phyloP scores from a whole-genome alignment of 805 yeast species.

The Cyberlindnera euphorbiae region DNA sequence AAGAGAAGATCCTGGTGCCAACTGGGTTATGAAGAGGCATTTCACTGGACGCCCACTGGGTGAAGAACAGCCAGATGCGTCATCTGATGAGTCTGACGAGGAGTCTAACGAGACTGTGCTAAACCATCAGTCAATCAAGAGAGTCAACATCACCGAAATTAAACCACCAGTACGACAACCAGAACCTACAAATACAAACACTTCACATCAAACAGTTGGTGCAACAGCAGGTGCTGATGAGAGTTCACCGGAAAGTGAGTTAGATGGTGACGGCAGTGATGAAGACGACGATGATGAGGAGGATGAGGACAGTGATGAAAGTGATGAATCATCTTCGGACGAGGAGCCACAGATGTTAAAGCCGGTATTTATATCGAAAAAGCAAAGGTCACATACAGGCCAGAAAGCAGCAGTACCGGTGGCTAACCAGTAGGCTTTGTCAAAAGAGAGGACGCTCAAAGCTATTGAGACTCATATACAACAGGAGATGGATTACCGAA shows the following conservation, averaged over 20 bases:
- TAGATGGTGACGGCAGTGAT: conserved; percentile 31
- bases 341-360: conserved; percentile 18
- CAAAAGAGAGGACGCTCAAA: conserved; percentile 26
- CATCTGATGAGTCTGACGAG: conserved; percentile 4
- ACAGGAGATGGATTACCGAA: conserved; percentile 21
- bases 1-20: too few relatives aligned
- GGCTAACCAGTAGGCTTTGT: conserved; percentile 19
- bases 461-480: conserved; percentile 23
- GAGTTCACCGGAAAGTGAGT: not conserved
- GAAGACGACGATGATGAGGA: conserved; percentile 28
- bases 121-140: not conserved
- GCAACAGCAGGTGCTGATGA: conserved; percentile 1
- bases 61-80: conserved; percentile 1
- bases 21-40: conserved; percentile 18
- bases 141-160: not conserved
- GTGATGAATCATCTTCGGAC: conserved; percentile 11
- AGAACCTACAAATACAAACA: too few relatives aligned
- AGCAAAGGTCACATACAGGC: conserved; percentile 5
- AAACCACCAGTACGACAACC: not conserved
- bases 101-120: conserved; percentile 1
- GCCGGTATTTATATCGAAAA: conserved; percentile 25
- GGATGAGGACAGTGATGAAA: conserved; percentile 10
- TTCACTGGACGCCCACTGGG: conserved; percentile 14
- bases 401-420: conserved; percentile 1
- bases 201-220: too few relatives aligned